A percentile compares a stretch with the other conserved stretches of the same genome.
Conservation (phyloP, 352 stramenopile genomes). For the Globisporangium abappressorium region DNA sequence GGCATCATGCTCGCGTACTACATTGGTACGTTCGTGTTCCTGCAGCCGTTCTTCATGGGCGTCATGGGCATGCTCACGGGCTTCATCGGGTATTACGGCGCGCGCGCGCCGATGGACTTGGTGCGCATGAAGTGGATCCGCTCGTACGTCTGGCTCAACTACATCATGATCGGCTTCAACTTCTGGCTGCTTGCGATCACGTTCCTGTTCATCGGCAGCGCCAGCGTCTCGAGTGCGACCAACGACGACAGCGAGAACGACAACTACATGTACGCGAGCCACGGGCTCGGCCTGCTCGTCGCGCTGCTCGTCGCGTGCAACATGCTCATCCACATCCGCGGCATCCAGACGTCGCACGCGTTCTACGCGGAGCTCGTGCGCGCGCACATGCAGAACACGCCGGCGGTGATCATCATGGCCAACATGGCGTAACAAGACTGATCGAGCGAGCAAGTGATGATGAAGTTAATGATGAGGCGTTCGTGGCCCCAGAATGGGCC, state of each 20-base stretch:
- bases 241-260: slow-evolving; percentile 22
- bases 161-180: slow-evolving; percentile 65
- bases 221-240: slow-evolving; percentile 6
- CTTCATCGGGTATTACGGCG: slow-evolving; percentile 63
- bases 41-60: slow-evolving; percentile 70
- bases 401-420: slow-evolving; percentile 18
- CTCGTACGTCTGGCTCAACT: slow-evolving; percentile 69
- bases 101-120: slow-evolving; percentile 52
- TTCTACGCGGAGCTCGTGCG: slow-evolving; percentile 39
- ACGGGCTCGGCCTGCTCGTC: slow-evolving; percentile 43
- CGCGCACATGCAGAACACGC: slow-evolving; percentile 5
- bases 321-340: slow-evolving; percentile 55
- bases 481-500: not conserved
- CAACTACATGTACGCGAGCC: slow-evolving; percentile 35
- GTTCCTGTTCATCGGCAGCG: slow-evolving; percentile 28
- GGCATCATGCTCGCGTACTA: slow-evolving; percentile 70
- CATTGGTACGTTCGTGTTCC: slow-evolving; percentile 61
- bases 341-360: slow-evolving; percentile 30
- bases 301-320: slow-evolving; percentile 51
- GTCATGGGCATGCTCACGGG: slow-evolving; percentile 53
- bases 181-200: slow-evolving; percentile 56
- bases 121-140: slow-evolving; percentile 69
- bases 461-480: not conserved
- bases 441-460: not conserved
- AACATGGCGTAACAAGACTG: slow-evolving; percentile 7